These are phyloP conservation scores for Lactarius pseudohatsudake DNA, from an alignment of 768 basidiomycete genomes.

Conservation along the genomic window DNA sequence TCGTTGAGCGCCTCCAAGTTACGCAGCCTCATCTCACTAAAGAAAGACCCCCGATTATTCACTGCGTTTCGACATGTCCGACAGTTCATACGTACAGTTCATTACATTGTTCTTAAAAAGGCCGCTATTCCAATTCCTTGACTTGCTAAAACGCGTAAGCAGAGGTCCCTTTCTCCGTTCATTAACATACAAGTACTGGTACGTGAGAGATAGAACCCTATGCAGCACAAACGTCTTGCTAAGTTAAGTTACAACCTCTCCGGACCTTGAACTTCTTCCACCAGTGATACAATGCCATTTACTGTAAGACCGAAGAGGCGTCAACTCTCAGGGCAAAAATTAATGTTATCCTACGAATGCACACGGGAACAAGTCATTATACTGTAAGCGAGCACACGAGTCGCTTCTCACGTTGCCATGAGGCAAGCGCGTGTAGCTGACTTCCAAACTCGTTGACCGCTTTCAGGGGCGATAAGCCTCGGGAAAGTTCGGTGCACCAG, in stretches of 20 bases:
- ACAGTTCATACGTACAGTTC: slow-evolving; percentile 5
- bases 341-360: not conserved
- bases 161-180: not conserved
- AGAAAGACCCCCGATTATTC: slow-evolving; percentile 12
- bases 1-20: slow-evolving; percentile 16
- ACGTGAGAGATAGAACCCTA: not conserved
- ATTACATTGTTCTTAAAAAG: not conserved
- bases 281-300: not conserved
- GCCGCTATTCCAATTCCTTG: slow-evolving; percentile 16
- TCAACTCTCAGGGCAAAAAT: not conserved
- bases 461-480: not conserved
- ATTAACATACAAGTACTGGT: not conserved
- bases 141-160: not conserved
- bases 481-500: not conserved
- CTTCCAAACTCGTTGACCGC: not conserved
- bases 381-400: too few species aligned
- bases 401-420: not conserved
- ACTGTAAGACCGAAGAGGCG: not conserved
- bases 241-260: not conserved
- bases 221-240: not conserved
- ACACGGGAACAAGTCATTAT: not conserved
- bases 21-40: slow-evolving; percentile 10
- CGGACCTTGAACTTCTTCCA: not conserved
- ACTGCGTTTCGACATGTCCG: slow-evolving; percentile 9
- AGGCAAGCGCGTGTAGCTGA: not conserved